phyloP scores from a whole-genome alignment of 352 stramenopile species.

The Phytophthora constricta region DNA sequence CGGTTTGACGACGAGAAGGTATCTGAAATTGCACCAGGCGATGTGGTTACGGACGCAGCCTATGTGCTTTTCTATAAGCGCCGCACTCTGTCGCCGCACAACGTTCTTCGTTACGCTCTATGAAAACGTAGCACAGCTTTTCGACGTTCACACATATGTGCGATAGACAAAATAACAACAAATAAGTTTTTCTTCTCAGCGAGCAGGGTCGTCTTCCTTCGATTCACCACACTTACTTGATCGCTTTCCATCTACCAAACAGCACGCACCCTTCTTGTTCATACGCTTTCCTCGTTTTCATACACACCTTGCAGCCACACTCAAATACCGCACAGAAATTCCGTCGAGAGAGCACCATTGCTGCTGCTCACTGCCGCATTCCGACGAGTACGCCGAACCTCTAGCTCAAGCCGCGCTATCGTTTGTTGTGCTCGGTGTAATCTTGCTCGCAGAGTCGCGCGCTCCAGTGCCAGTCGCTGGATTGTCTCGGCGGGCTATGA shows the following conservation, averaged over 20 bases:
- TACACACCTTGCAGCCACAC: background rate
- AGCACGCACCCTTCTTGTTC: constrained; percentile 17
- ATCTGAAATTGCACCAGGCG: constrained; percentile 66
- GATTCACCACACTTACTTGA: constrained; percentile 20
- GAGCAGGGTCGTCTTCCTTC: constrained; percentile 30
- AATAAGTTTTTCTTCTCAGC: constrained; percentile 2
- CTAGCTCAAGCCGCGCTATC: constrained; percentile 60
- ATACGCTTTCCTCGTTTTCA: constrained; percentile 16
- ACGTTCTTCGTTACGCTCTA: constrained; percentile 71
- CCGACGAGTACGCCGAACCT: constrained; percentile 56
- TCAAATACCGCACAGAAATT: constrained; percentile 79
- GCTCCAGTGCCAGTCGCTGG: constrained; percentile 55
- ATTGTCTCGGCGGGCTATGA: constrained; percentile 54
- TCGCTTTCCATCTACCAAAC: constrained; percentile 19
- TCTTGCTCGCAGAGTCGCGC: constrained; percentile 51
- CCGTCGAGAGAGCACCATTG: constrained; percentile 47
- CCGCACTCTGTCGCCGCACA: constrained; percentile 72
- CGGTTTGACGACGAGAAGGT: constrained; percentile 88
- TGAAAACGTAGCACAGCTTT: too few relatives aligned
- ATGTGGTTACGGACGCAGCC: constrained; percentile 84
- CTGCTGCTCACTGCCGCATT: constrained; percentile 53
- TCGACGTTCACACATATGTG: too few relatives aligned
- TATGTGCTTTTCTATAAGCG: constrained; percentile 94
- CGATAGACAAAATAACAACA: constrained; percentile 17
- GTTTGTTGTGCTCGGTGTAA: constrained; percentile 62